Percentiles rank a stretch among this genome's conserved stretches.
phyloP scores from a whole-genome alignment of 371 early-diverging fungal genomes.

The Lichtheimia hyalospora region DNA sequence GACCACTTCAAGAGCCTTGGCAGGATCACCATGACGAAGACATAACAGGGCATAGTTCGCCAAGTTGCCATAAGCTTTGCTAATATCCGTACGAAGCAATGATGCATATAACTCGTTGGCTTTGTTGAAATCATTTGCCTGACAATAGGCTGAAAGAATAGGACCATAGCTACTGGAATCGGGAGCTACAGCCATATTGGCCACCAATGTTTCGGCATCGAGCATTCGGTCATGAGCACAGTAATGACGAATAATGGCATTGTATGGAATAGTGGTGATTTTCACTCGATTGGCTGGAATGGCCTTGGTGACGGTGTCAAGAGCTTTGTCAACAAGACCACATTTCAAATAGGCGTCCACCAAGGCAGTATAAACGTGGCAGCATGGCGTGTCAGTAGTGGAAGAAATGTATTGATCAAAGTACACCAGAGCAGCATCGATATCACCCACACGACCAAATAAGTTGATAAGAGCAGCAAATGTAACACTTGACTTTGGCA shows the following conservation, averaged over 20 bases:
- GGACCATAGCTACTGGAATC: slow-evolving; percentile 46
- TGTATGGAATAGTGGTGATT: slow-evolving; percentile 38
- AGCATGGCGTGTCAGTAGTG: slow-evolving; percentile 20
- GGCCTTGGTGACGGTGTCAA: slow-evolving; percentile 32
- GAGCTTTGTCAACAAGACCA: slow-evolving; percentile 32
- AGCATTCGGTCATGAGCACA: slow-evolving; percentile 26
- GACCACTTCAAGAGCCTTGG: slow-evolving; percentile 30
- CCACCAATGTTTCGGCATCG: slow-evolving; percentile 34
- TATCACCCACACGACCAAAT: slow-evolving; percentile 47
- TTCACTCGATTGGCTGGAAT: slow-evolving; percentile 30
- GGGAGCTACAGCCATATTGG: slow-evolving; percentile 28
- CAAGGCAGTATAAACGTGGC: slow-evolving; percentile 43
- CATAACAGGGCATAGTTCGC: slow-evolving; percentile 45
- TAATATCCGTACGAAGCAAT: slow-evolving; percentile 35
- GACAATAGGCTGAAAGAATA: slow-evolving; percentile 41
- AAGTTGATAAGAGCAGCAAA: slow-evolving; percentile 47
- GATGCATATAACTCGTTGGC: slow-evolving; percentile 27
- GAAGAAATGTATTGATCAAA: slow-evolving; percentile 38
- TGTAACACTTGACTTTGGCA: slow-evolving; percentile 30
- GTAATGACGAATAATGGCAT: slow-evolving; percentile 45
- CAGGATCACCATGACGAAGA: slow-evolving; percentile 16
- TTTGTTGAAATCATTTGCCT: slow-evolving; percentile 13
- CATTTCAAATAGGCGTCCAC: slow-evolving; percentile 49
- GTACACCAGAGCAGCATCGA: slow-evolving; percentile 32
- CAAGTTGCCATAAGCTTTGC: slow-evolving; percentile 44